Conservation (phyloP, 2,329 filamentous ascomycete genomes). For the Pezicula radicicola region DNA sequence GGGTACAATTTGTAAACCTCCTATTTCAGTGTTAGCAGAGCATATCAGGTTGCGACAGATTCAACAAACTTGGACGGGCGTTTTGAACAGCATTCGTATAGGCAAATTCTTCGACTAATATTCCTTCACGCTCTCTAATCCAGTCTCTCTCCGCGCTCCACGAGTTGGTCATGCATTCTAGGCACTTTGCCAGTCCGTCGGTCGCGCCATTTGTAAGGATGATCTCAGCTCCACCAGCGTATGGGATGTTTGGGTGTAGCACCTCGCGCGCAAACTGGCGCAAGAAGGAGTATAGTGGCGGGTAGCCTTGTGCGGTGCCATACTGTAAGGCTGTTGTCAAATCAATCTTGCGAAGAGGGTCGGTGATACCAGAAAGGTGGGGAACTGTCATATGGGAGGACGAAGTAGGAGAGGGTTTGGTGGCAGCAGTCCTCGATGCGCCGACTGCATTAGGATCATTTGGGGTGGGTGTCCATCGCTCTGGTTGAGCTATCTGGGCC, state of each 20-base stretch:
- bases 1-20: constrained; percentile 61
- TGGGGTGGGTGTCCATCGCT: constrained; percentile 70
- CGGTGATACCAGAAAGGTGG: constrained; percentile 55
- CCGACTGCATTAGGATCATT: constrained; percentile 51
- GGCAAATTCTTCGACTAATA: constrained; percentile 77
- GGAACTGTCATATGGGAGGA: constrained; percentile 65
- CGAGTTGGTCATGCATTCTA: constrained; percentile 72
- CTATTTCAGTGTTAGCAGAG: not conserved
- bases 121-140: constrained; percentile 65
- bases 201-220: constrained; percentile 79
- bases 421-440: constrained; percentile 31
- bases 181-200: constrained; percentile 77
- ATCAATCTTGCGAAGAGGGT: constrained; percentile 71
- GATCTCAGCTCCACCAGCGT: constrained; percentile 72
- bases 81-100: constrained; percentile 76
- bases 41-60: constrained; percentile 37
- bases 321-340: constrained; percentile 83
- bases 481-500: constrained; percentile 70
- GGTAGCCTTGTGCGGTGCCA: constrained; percentile 78
- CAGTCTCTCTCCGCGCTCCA: constrained; percentile 71
- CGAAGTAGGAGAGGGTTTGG: constrained; percentile 26
- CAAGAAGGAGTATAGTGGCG: constrained; percentile 73
- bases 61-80: constrained; percentile 47
- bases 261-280: constrained; percentile 74
- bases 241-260: constrained; percentile 79